These are phyloP conservation scores for Paramecium tetraurelia DNA, from an alignment of 73 alveolate genomes.

Conservation along the genomic window DNA sequence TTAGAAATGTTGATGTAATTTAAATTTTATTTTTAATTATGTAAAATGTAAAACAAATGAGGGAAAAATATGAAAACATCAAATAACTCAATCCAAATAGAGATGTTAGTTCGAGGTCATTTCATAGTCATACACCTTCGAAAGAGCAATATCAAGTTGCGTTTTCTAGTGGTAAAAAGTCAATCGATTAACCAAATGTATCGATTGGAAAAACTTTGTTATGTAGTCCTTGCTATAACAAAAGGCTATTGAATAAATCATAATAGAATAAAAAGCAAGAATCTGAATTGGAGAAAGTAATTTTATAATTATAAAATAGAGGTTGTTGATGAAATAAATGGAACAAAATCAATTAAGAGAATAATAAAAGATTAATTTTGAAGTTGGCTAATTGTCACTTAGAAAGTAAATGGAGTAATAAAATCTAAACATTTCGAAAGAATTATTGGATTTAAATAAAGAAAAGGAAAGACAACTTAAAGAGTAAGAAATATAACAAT, in stretches of 20 bases:
- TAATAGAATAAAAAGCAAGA: not conserved
- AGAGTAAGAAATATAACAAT: not conserved
- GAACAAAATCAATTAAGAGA: not conserved
- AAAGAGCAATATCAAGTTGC: not conserved
- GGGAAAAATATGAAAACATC: not conserved
- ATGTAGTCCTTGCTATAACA: conserved; percentile 14
- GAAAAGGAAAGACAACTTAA: not conserved
- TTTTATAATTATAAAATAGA: not conserved
- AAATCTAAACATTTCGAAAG: not conserved
- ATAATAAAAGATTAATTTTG: not conserved
- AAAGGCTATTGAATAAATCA: not conserved
- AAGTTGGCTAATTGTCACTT: not conserved
- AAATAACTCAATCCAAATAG: not conserved
- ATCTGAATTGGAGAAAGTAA: not conserved
- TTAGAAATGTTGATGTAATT: not conserved
- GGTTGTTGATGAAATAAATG: not conserved
- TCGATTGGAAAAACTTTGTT: not conserved
- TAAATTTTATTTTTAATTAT: not conserved
- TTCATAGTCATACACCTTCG: not conserved
- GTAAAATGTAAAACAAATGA: conserved; percentile 12
- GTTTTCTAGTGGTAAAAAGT: not conserved
- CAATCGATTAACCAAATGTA: not conserved
- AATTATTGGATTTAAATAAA: not conserved
- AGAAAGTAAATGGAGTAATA: not conserved
- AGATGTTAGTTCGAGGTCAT: not conserved